phyloP scores from a whole-genome alignment of 2,329 filamentous ascomycete species.

The Aschersonia sp. region DNA sequence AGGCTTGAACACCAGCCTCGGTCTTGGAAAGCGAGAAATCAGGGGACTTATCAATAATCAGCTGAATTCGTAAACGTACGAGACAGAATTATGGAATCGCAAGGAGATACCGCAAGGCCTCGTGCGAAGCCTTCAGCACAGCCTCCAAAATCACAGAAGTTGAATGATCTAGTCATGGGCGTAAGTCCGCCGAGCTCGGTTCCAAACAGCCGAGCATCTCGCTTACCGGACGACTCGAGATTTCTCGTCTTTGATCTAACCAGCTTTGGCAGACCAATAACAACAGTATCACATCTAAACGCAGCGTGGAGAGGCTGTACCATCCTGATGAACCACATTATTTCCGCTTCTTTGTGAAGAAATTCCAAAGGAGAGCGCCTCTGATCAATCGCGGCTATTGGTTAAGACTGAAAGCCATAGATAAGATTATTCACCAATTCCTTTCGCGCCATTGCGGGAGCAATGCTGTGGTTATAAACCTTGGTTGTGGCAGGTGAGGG shows the following conservation, averaged over 20 bases:
- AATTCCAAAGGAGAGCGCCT: slow-evolving; percentile 69
- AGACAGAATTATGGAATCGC: too few species aligned
- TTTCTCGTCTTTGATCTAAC: background rate
- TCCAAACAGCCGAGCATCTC: background rate
- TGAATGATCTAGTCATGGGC: slow-evolving; percentile 41
- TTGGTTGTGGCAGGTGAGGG: slow-evolving; percentile 81
- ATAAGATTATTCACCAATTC: slow-evolving; percentile 60
- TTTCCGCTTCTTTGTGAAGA: slow-evolving; percentile 77
- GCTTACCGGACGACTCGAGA: background rate
- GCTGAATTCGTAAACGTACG: too few species aligned
- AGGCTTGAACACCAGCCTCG: background rate
- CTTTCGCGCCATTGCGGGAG: slow-evolving; percentile 36
- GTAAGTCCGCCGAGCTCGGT: slow-evolving; percentile 21
- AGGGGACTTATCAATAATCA: too few species aligned
- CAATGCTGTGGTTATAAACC: slow-evolving; percentile 65
- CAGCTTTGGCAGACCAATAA: slow-evolving; percentile 54
- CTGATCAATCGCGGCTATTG: slow-evolving; percentile 85
- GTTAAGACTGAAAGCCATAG: slow-evolving; percentile 71
- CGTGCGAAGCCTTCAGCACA: background rate
- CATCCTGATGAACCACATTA: slow-evolving; percentile 65
- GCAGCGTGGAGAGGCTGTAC: slow-evolving; percentile 84
- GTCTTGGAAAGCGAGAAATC: background rate
- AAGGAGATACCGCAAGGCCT: background rate
- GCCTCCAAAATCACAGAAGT: background rate
- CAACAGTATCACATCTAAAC: slow-evolving; percentile 82